phyloP scores from a whole-genome alignment of 768 basidiomycete species.

The Phlebiopsis flavidoalba region DNA sequence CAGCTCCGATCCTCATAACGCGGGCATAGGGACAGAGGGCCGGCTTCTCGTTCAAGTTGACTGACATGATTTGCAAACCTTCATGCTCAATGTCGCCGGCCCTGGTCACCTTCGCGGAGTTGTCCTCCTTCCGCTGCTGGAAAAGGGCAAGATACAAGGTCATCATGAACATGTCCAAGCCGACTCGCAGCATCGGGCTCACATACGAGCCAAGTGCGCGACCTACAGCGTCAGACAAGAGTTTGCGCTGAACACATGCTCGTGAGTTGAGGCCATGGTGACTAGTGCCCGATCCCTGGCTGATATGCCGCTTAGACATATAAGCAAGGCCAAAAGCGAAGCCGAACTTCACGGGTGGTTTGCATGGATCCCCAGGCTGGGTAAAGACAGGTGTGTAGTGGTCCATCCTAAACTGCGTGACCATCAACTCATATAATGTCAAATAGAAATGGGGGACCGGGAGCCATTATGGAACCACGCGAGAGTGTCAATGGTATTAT shows the following conservation, averaged over 20 bases:
- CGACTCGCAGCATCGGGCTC: conserved; percentile 28
- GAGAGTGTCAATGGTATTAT: conserved; percentile 27
- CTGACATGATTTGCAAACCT: conserved; percentile 17
- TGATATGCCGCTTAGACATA: conserved; percentile 23
- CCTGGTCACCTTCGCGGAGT: conserved; percentile 29
- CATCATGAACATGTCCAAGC: conserved; percentile 30
- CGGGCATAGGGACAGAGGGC: conserved; percentile 21
- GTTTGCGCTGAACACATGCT: conserved; percentile 36
- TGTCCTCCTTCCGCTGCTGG: conserved; percentile 30
- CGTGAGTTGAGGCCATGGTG: conserved; percentile 15
- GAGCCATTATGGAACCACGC: conserved; percentile 24
- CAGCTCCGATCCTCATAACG: conserved; percentile 12
- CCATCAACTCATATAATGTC: neutral
- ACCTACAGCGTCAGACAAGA: conserved; percentile 32
- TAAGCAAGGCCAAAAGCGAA: conserved; percentile 31
- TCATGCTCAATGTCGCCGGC: conserved; percentile 30
- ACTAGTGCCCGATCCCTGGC: neutral
- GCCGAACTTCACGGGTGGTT: conserved; percentile 27
- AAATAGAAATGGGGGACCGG: conserved; percentile 31
- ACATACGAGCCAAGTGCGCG: conserved; percentile 21
- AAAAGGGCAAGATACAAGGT: conserved; percentile 26
- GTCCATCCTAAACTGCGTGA: neutral
- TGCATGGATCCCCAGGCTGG: conserved; percentile 34
- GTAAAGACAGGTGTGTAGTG: conserved; percentile 30
- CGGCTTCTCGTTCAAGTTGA: conserved; percentile 22